Evolutionary conservation across 2,329 filamentous ascomycete species (phyloP), one percentile per base, ranked within the genome.

Genomic region (Celoporthe dispersa): DNA sequence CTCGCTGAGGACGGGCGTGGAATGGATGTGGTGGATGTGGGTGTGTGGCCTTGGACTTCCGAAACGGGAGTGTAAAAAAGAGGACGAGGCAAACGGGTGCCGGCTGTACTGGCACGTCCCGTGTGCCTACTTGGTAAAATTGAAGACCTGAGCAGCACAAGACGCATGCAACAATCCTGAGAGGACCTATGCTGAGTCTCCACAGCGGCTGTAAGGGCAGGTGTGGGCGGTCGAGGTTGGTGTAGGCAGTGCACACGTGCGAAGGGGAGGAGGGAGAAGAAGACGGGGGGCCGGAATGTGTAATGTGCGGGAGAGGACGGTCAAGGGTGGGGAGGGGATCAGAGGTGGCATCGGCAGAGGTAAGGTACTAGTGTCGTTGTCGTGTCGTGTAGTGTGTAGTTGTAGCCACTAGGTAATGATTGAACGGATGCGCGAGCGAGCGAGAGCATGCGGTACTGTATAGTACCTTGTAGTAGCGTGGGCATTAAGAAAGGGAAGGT

Each of bases 301-400:
- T 48, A 48, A 63, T 28, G 60, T 28, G 35, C n/a, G 39, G 60
- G n/a, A 63, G 37, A 63, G n/a, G 25, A 16, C 35, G 60, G 19
- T 62, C 60, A 11, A 37, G 39, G 60, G 60, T 33, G 31, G 60
- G 60, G 60, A 62, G 60, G 37, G 37, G 60, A 28, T 22, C 35
- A 44, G 60, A 63, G 28, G 60, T 44, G 60, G 60, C 60, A 63
- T 44, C 60, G 60, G 60, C 60, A 63, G 60, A 63, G n/a, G 35
- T 11, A 28, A 63, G 60, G 35, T 37, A 44, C 60, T 63, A 62
- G 59, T 62, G 25, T 33, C 33, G 33, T 11, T 39, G 59, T 39
- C n/a, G 37, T 62, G 37, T 37, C 33, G 31, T 37, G 59, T 41
- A 63, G 33, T 16, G n/a, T 41, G 39, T 31, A 28, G n/a, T 39